Evolutionary conservation across 2,329 filamentous ascomycete species (phyloP).

Genomic region (Diaporthe citriasiana): DNA sequence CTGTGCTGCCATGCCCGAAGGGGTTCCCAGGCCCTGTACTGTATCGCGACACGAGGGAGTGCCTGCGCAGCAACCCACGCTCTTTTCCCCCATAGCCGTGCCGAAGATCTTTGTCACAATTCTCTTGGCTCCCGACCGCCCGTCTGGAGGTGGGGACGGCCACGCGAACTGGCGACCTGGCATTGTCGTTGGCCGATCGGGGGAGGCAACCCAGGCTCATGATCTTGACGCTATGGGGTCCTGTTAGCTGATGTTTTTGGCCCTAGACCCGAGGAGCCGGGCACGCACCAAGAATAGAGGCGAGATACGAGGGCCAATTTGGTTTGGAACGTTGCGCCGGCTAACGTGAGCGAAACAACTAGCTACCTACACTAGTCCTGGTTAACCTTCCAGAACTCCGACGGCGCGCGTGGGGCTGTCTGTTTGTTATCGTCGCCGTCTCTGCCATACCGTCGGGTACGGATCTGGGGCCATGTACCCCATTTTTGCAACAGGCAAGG

Average conservation of each 20-base stretch:
- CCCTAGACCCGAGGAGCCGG: constrained; percentile 29
- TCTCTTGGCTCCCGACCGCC: constrained; percentile 9
- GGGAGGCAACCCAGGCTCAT: constrained; percentile 22
- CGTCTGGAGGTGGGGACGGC: constrained; percentile 15
- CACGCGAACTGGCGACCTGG: constrained; percentile 7
- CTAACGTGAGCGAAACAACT: constrained; percentile 23
- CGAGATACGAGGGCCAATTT: constrained; percentile 29
- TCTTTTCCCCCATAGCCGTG: background rate
- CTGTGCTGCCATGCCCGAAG: constrained; percentile 34
- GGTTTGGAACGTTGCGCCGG: constrained; percentile 13
- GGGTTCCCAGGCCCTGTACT: background rate
- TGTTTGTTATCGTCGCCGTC: background rate
- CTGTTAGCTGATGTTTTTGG: constrained; percentile 24
- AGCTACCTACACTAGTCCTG: constrained; percentile 8
- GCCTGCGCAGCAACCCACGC: constrained; percentile 2
- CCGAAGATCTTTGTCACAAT: constrained; percentile 17
- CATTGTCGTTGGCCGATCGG: background rate
- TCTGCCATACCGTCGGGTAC: constrained; percentile 17
- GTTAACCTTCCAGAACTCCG: constrained; percentile 16
- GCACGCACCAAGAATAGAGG: constrained; percentile 31
- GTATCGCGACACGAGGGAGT: constrained; percentile 12
- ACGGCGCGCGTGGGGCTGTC: constrained; percentile 4
- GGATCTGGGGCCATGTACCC: background rate
- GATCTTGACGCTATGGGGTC: background rate
- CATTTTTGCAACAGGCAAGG: constrained; percentile 8